A percentile compares a stretch with the other conserved stretches of the same genome.
phyloP scores from a whole-genome alignment of 352 stramenopile genomes.

The Globisporangium canariense region DNA sequence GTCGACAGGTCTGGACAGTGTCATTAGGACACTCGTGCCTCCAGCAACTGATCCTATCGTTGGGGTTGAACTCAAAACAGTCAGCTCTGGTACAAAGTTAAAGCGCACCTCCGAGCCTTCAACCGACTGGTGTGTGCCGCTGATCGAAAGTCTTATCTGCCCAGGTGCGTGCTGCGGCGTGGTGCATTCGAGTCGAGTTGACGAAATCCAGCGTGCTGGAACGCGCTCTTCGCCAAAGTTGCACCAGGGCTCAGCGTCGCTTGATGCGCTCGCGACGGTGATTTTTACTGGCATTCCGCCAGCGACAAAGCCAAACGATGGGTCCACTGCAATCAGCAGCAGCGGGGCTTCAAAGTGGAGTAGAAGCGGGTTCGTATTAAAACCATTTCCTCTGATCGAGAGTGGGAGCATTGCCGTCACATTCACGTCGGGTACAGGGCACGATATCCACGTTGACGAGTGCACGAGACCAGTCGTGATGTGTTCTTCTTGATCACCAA shows the following conservation, averaged over 20 bases:
- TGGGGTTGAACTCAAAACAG: conserved; percentile 22
- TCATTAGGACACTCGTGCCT: conserved; percentile 26
- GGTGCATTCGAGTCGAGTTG: conserved; percentile 21
- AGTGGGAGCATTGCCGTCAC: conserved; percentile 18
- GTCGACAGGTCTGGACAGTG: conserved; percentile 21
- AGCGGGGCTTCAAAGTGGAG: conserved; percentile 30
- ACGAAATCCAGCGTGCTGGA: conserved; percentile 17
- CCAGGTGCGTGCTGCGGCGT: conserved; percentile 24
- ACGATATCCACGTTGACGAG: conserved; percentile 8
- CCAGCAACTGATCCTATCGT: conserved; percentile 21
- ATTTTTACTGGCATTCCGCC: conserved; percentile 26
- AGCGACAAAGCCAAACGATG: conserved; percentile 29
- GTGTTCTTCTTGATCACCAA: conserved; percentile 13
- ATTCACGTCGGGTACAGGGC: conserved; percentile 21
- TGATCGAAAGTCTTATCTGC: conserved; percentile 18
- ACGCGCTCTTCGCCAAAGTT: conserved; percentile 24
- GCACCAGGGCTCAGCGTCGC: conserved; percentile 18
- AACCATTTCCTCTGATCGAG: conserved; percentile 12
- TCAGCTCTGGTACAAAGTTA: conserved; percentile 28
- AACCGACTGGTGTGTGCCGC: conserved; percentile 11
- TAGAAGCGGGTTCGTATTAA: conserved; percentile 31
- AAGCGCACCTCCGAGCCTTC: conserved; percentile 21
- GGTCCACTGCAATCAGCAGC: conserved; percentile 13
- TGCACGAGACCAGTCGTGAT: conserved; percentile 10
- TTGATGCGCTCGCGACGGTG: conserved; percentile 14